A percentile compares a stretch with the other conserved stretches of the same genome.
phyloP scores from a whole-genome alignment of 106 monocot species.

The Posidonia australis region DNA sequence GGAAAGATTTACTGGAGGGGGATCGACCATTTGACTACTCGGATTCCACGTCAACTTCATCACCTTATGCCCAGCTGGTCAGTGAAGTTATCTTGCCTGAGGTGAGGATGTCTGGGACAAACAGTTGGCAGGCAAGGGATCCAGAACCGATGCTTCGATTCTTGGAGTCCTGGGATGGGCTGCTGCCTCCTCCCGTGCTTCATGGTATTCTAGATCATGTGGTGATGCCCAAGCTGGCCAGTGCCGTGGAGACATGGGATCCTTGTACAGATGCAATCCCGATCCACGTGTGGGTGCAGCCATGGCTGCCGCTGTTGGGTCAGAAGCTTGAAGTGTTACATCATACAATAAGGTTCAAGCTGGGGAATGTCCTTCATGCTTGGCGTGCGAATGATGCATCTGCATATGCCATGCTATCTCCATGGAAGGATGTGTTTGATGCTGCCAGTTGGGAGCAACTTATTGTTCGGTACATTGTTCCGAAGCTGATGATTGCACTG shows the following conservation, averaged over 20 bases:
- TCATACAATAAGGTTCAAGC: slow-evolving; percentile 56
- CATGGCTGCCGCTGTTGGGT: slow-evolving; percentile 74
- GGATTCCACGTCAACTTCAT: slow-evolving; percentile 24
- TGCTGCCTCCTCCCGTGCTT: slow-evolving; percentile 66
- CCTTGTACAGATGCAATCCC: slow-evolving; percentile 65
- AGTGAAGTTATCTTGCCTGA: slow-evolving; percentile 72
- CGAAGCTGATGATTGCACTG: slow-evolving; percentile 60
- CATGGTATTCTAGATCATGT: slow-evolving; percentile 75
- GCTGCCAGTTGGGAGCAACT: slow-evolving; percentile 70
- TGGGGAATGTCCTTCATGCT: slow-evolving; percentile 61
- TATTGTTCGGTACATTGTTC: slow-evolving; percentile 54
- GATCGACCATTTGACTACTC: slow-evolving; percentile 76
- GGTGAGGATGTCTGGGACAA: slow-evolving; percentile 73
- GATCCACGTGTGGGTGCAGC: slow-evolving; percentile 84
- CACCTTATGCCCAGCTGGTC: slow-evolving; percentile 60
- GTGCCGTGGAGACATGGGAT: slow-evolving; percentile 73
- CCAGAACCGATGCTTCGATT: slow-evolving; percentile 90
- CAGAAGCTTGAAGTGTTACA: slow-evolving; percentile 68
- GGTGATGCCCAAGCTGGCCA: slow-evolving; percentile 74
- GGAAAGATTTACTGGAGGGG: slow-evolving; percentile 69
- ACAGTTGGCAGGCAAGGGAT: slow-evolving; percentile 81
- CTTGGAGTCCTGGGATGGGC: slow-evolving; percentile 64
- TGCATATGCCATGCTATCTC: slow-evolving; percentile 63
- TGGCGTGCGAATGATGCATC: slow-evolving; percentile 83
- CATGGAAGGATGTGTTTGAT: slow-evolving; percentile 95